Percentiles rank a stretch among this genome's conserved stretches.
phyloP scores from a whole-genome alignment of 208 protist genomes.

The Crithidia expoeki region DNA sequence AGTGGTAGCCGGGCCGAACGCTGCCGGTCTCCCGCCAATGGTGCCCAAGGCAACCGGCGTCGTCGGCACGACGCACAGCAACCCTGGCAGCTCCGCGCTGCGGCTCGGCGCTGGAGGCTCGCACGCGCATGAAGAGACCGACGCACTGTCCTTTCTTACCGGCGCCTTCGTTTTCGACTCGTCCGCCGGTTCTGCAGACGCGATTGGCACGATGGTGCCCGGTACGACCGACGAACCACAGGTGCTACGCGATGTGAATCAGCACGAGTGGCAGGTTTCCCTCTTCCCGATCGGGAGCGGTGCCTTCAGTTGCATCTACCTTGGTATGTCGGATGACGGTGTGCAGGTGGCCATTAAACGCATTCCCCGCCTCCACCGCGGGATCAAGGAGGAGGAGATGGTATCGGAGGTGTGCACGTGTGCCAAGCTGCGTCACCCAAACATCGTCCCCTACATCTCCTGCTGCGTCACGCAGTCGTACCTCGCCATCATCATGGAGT shows the following conservation, averaged over 20 bases:
- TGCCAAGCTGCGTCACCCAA: conserved; percentile 68
- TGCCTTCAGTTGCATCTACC: conserved; percentile 73
- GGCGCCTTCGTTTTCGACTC: conserved; percentile 35
- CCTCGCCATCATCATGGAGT: conserved; percentile 88
- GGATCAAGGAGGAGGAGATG: conserved; percentile 65
- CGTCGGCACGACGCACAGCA: conserved; percentile 13
- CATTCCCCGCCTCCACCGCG: conserved; percentile 62
- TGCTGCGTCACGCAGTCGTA: conserved; percentile 62
- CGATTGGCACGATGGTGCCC: conserved; percentile 24
- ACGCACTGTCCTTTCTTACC: conserved; percentile 32
- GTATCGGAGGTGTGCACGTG: conserved; percentile 68
- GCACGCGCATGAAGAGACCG: conserved; percentile 13
- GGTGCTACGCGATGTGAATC: conserved; percentile 57
- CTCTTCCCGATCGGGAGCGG: conserved; percentile 67
- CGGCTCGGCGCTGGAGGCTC: conserved; percentile 12
- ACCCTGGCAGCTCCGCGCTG: conserved; percentile 18
- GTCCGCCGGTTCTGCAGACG: conserved; percentile 19
- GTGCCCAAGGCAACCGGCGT: background rate
- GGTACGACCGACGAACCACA: conserved; percentile 46
- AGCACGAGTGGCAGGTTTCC: conserved; percentile 63
- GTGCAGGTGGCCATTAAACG: conserved; percentile 86
- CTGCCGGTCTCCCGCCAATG: conserved; percentile 14
- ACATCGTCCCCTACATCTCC: conserved; percentile 83
- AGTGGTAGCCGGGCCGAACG: background rate
- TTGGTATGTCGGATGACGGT: conserved; percentile 73